Conservation (phyloP, 1,284 basidiomycete genomes). For the Ustilago vetiveriae region DNA sequence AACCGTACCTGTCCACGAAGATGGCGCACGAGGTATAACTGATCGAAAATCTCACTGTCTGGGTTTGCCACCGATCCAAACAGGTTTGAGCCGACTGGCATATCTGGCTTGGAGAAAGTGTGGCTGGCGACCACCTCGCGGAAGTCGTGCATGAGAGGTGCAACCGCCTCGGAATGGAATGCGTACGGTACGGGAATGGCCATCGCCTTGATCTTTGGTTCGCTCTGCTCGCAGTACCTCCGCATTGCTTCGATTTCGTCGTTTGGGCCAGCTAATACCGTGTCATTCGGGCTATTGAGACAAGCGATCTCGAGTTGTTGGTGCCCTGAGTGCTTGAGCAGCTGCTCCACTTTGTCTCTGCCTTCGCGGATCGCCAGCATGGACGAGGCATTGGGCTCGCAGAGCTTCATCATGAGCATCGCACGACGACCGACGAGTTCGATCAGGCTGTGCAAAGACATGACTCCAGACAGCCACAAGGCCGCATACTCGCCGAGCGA, state of each 20-base stretch:
- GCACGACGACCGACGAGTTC: slow-evolving; percentile 43
- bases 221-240: slow-evolving; percentile 17
- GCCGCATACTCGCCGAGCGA: slow-evolving; percentile 53
- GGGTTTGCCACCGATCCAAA: slow-evolving; percentile 15
- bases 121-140: slow-evolving; percentile 1
- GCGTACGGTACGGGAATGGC: slow-evolving; percentile 48
- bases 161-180: slow-evolving; percentile 43
- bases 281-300: slow-evolving; percentile 45
- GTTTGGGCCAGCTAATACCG: slow-evolving; percentile 38
- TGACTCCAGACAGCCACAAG: slow-evolving; percentile 31
- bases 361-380: slow-evolving; percentile 45
- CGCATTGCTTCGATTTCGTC: slow-evolving; percentile 25
- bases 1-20: slow-evolving; percentile 38
- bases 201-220: slow-evolving; percentile 43
- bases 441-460: slow-evolving; percentile 34
- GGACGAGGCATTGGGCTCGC: slow-evolving; percentile 34
- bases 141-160: slow-evolving; percentile 24
- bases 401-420: slow-evolving; percentile 39
- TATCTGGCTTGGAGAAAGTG: slow-evolving; percentile 14
- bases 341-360: slow-evolving; percentile 9
- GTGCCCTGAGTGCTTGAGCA: slow-evolving; percentile 15
- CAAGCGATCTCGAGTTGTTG: slow-evolving; percentile 42
- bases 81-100: slow-evolving; percentile 36
- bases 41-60: slow-evolving; percentile 3
- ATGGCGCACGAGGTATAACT: slow-evolving; percentile 30